Base-by-base conservation (phyloP, 257 asterid genomes). In the Anisodus acutangulus region DNA sequence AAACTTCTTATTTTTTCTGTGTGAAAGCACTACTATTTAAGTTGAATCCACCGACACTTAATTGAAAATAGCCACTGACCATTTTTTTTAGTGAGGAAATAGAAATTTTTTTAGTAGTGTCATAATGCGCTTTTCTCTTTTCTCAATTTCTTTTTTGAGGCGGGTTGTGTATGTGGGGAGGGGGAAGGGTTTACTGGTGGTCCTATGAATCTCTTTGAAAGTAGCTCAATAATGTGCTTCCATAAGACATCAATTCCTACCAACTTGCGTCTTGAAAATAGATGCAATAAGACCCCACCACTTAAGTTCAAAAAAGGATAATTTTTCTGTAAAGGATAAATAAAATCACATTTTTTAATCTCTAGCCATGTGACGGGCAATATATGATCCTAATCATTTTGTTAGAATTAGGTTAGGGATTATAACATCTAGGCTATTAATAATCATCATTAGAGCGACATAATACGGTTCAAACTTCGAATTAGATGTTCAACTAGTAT, bases 341-440 rank as follows among this genome's bases (percentile, higher is more conserved):
- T n/a, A 15, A 37, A 45, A 74, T 57, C 55, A 80, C 66, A 60
- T 74, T 19, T 43, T 83, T 85, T 82, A 83, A 83, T 83, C 82
- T 74, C 78, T 84, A 45, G 80, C 90, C 97, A 92, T 91, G 96
- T 92, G 95, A 83, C 53, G 81, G 63, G 88, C 89, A 83, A 78
- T 58, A 79, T 76, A 80, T 16, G 79, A 63, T 84, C 31, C 74
- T 84, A 89, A 87, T 88, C 87, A 81, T 88, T 85, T 81, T 43
- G 13, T 81, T 60, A 62, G 6, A 3, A 51, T 41, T 69, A 54
- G 85, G 79, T 78, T 85, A 84, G 85, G 88, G 83, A 83, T 84
- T 78, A 71, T 84, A 54, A 64, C 53, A 12, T 72, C 59, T 64
- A 79, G 62, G 70, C 8, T 3, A 81, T 41, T 41, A 41, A 41